A percentile compares a stretch with the other conserved stretches of the same genome.
phyloP scores from a whole-genome alignment of 2,329 filamentous ascomycete genomes.

The Sphaceloma murrayae region DNA sequence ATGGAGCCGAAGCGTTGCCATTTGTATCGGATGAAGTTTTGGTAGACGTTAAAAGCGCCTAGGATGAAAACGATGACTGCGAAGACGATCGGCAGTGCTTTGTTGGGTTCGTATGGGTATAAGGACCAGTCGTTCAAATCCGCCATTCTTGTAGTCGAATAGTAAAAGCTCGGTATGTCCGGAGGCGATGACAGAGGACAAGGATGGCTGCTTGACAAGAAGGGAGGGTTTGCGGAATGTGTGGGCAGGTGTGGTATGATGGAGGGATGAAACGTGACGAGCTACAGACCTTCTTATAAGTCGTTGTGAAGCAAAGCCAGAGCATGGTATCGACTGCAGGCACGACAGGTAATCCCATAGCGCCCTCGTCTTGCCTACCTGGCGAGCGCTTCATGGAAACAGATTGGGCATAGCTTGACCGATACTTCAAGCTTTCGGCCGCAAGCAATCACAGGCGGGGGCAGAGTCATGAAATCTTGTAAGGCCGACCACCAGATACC shows the following conservation, averaged over 20 bases:
- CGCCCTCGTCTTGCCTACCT: not conserved
- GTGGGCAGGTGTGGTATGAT: not conserved
- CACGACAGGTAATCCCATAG: too few relatives aligned
- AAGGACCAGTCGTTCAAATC: constrained; percentile 19
- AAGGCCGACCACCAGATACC: too few relatives aligned
- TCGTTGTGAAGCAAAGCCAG: too few relatives aligned
- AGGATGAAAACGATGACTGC: constrained; percentile 41
- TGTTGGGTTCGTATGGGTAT: constrained; percentile 38
- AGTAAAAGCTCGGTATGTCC: too few relatives aligned
- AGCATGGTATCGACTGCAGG: too few relatives aligned
- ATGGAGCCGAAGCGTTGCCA: constrained; percentile 23
- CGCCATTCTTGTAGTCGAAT: not conserved
- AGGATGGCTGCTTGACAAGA: too few relatives aligned
- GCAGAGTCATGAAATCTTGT: too few relatives aligned
- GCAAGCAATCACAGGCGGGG: too few relatives aligned
- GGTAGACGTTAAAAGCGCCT: constrained; percentile 43
- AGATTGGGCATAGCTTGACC: not conserved
- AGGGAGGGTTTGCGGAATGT: too few relatives aligned
- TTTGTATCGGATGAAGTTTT: constrained; percentile 34
- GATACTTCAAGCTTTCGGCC: too few relatives aligned
- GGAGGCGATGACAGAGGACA: too few relatives aligned
- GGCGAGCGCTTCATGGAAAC: not conserved
- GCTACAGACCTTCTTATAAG: too few relatives aligned
- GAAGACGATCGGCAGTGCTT: constrained; percentile 46
- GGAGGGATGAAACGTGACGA: not conserved